Conservation (phyloP, 2,329 filamentous ascomycete genomes). For the Sarocladiaceae sp. region DNA sequence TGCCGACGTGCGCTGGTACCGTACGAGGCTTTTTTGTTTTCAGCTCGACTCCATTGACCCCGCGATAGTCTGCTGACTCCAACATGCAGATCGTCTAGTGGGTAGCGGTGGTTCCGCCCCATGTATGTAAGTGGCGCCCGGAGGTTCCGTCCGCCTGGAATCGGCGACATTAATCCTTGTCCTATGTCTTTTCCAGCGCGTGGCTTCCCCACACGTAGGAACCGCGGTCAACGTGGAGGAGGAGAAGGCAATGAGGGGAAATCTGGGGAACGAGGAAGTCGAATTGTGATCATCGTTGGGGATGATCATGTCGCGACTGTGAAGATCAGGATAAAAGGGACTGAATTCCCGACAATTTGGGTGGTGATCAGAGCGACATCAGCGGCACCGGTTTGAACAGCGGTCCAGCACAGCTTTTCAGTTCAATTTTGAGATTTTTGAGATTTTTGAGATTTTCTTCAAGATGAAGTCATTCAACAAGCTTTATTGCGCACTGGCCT, state of each 20-base stretch:
- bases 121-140: constrained; percentile 5
- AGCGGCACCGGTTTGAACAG: too few species aligned
- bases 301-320: background rate
- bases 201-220: background rate
- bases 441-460: too few species aligned
- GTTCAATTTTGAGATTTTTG: too few species aligned
- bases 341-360: background rate
- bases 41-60: background rate
- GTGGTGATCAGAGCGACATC: too few species aligned
- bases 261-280: constrained; percentile 1
- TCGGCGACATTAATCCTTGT: constrained; percentile 3
- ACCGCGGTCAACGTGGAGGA: background rate
- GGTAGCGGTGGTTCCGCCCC: background rate
- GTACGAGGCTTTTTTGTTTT: background rate
- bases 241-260: constrained; percentile 5
- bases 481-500: background rate
- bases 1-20: background rate
- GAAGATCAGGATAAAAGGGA: background rate
- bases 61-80: background rate
- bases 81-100: background rate
- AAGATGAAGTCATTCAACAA: background rate
- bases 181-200: background rate
- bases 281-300: background rate
- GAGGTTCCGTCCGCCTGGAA: constrained; percentile 1
- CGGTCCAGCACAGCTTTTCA: too few species aligned